These are phyloP conservation scores for Scedosporium minutisporum DNA, from an alignment of 2,329 filamentous ascomycete species.

Conservation along the genomic window DNA sequence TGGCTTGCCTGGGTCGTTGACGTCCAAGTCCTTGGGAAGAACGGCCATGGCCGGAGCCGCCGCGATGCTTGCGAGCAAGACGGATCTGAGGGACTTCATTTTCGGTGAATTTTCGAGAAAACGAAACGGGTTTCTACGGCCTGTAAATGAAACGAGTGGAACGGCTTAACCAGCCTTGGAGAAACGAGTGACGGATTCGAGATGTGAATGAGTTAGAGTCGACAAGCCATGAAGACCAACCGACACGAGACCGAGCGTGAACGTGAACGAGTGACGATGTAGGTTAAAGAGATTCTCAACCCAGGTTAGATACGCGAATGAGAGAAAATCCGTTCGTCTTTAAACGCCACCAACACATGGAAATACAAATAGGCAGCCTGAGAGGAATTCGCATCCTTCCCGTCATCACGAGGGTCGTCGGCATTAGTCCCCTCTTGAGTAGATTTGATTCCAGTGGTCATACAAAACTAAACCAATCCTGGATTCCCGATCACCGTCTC, in stretches of 20 bases:
- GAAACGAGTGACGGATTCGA: not conserved
- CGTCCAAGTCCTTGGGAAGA: not conserved
- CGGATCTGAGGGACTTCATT: not conserved
- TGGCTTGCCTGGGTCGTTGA: slow-evolving; percentile 4
- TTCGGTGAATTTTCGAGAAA: not conserved
- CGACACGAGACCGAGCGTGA: too few relatives aligned
- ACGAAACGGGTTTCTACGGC: not conserved
- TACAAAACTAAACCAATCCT: too few relatives aligned
- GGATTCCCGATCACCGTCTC: too few relatives aligned
- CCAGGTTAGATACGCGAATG: not conserved
- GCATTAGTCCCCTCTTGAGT: too few relatives aligned
- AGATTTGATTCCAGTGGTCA: too few relatives aligned
- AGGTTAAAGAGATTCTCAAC: not conserved
- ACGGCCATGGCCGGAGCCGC: not conserved
- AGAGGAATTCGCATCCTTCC: too few relatives aligned
- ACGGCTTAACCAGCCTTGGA: not conserved
- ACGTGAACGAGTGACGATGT: not conserved
- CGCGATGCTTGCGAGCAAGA: not conserved
- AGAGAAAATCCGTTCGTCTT: not conserved
- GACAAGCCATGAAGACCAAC: too few relatives aligned
- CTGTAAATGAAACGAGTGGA: not conserved
- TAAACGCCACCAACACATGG: not conserved
- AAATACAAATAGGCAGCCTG: not conserved
- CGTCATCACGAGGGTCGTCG: too few relatives aligned
- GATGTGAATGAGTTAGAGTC: not conserved